Evolutionary conservation across 768 basidiomycete genomes (phyloP), one percentile per base, ranked within the genome.

Genomic region (Leucogyrophana mollusca): DNA sequence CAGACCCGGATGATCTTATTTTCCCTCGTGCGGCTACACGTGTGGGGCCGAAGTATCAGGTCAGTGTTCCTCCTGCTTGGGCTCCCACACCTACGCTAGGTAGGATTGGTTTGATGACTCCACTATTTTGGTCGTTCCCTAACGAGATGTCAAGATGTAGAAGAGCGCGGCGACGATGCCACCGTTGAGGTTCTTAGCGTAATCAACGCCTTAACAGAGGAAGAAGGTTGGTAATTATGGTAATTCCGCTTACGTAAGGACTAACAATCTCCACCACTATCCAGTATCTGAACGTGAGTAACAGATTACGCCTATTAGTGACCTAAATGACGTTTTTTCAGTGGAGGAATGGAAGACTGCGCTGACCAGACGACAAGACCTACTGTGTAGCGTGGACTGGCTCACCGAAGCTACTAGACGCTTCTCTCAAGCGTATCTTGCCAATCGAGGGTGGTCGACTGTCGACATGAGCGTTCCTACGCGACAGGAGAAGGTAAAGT

Each of bases 1-100:
- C 65, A 94, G 95, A 98, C 74, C 83, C 91, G 38, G 93, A 99
- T 65, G 95, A 99, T 70, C 81, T 93, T 49, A 95, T 98, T 62
- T 97, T 94, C 64, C 94, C 95, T 49, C 86, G 93, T 47, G 85
- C 92, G 11, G 87, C 90, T 6, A 94, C 90, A 18, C 85, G 94
- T n/a, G 78, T 92, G 30, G 93, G 94, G 13, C 78, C 83, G 33
- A 93, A 90, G 60, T 97, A 80, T 60, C 94, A 97, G 65, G 87
- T 77, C 35, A 73, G 58, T 51, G 82, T 81, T 13, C 80, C 76
- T 38, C 58, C 50, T 43, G 41, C 53, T 21, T 35, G 62, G 60
- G 60, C 70, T 45, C 57, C 66, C 46, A 58, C 61, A 46, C 52
- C 58, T 39, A 69, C 73, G 9, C 65, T 70, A 52, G 77, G 77